Conservation (phyloP, 2,329 filamentous ascomycete species). For the Exophiala sp. region DNA sequence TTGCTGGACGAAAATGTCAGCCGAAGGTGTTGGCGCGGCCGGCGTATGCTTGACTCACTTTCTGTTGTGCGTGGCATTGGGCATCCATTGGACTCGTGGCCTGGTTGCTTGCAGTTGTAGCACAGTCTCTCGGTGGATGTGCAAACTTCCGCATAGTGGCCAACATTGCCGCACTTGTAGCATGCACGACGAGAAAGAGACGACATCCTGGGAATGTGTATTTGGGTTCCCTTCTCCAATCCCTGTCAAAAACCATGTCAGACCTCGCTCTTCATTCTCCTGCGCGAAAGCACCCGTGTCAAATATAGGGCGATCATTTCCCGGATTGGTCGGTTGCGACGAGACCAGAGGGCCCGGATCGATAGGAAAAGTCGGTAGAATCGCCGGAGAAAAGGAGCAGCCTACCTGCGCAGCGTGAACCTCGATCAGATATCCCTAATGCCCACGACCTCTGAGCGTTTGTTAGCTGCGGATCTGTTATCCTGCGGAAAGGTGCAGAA, state of each 20-base stretch:
- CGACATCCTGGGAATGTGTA: slow-evolving; percentile 58
- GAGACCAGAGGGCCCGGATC: neutral
- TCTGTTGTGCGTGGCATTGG: slow-evolving; percentile 95
- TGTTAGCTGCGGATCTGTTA: slow-evolving; percentile 15
- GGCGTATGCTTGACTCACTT: slow-evolving; percentile 49
- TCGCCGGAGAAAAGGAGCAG: neutral
- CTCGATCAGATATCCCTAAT: slow-evolving; percentile 17
- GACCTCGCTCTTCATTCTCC: slow-evolving; percentile 4
- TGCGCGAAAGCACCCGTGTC: neutral
- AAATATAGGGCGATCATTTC: neutral
- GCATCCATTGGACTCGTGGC: slow-evolving; percentile 97
- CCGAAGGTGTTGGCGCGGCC: neutral
- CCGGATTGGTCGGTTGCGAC: neutral
- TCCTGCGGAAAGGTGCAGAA: slow-evolving; percentile 21
- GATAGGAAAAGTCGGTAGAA: neutral
- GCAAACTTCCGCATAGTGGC: slow-evolving; percentile 81
- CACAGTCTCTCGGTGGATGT: slow-evolving; percentile 96
- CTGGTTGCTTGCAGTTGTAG: slow-evolving; percentile 87
- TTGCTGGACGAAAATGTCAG: slow-evolving; percentile 54
- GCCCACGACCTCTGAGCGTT: slow-evolving; percentile 18
- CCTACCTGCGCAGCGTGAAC: slow-evolving; percentile 18
- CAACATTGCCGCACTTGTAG: slow-evolving; percentile 76
- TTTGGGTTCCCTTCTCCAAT: slow-evolving; percentile 4
- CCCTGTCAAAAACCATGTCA: slow-evolving; percentile 9
- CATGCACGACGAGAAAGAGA: slow-evolving; percentile 77